Conservation (phyloP, 106 monocot genomes). For the Alisma plantagoaquatica region DNA sequence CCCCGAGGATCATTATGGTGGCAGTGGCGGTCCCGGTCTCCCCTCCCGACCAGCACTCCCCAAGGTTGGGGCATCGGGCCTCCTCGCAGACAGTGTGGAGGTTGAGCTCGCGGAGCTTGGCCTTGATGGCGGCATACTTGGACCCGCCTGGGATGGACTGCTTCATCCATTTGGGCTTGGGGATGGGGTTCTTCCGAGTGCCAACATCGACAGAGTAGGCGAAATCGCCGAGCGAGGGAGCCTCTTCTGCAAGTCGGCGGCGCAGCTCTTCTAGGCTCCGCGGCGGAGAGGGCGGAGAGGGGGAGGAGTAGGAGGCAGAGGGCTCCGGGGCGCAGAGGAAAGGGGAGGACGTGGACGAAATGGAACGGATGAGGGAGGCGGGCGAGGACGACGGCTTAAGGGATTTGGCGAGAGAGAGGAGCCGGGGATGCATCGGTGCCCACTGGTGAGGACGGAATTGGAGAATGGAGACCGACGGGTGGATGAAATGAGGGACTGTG, state of each 20-base stretch:
- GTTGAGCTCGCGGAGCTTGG: conserved; percentile 72
- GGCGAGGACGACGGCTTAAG: conserved; percentile 8
- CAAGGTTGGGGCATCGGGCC: conserved; percentile 85
- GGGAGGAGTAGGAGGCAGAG: not conserved
- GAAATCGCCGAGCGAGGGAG: conserved; percentile 54
- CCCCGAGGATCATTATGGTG: conserved; percentile 95
- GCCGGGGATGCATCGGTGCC: conserved; percentile 29
- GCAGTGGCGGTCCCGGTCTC: conserved; percentile 96
- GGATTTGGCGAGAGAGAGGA: conserved; percentile 34
- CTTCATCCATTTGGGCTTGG: conserved; percentile 97
- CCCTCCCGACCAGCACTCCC: conserved; percentile 96
- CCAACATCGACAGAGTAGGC: conserved; percentile 89
- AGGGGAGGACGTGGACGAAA: conserved; percentile 20
- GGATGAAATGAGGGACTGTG: too few relatives aligned
- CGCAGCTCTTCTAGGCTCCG: conserved; percentile 14
- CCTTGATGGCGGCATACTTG: conserved; percentile 86
- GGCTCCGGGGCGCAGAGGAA: conserved; percentile 9
- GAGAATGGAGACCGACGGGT: too few relatives aligned
- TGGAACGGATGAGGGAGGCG: conserved; percentile 9
- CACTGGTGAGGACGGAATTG: too few relatives aligned
- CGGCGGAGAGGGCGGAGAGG: not conserved
- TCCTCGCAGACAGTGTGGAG: conserved; percentile 98
- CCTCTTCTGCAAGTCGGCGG: conserved; percentile 43
- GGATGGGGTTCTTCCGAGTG: conserved; percentile 75
- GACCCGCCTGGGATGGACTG: conserved; percentile 67